These are phyloP conservation scores for Pichia sp. DNA, from an alignment of 1,139 yeast genomes.

Conservation along the genomic window DNA sequence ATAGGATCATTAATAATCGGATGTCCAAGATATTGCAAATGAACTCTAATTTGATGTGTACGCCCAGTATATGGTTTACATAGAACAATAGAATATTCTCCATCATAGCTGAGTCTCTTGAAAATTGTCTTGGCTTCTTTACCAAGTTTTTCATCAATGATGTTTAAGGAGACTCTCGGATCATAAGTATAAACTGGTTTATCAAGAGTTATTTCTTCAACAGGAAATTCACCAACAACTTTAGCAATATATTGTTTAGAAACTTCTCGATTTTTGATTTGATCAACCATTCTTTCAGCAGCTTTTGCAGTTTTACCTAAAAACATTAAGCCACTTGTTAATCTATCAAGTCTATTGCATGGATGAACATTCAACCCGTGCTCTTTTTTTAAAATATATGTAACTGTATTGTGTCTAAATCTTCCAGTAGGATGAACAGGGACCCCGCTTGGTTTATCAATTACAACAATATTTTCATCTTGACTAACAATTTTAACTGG, in stretches of 20 bases:
- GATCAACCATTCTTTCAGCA: slow-evolving; percentile 71
- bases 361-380: slow-evolving; percentile 66
- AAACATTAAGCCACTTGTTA: slow-evolving; percentile 94
- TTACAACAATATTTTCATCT: slow-evolving; percentile 72
- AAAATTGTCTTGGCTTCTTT: slow-evolving; percentile 57
- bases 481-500: slow-evolving; percentile 70
- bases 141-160: slow-evolving; percentile 58
- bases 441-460: slow-evolving; percentile 91
- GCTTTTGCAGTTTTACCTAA: slow-evolving; percentile 78
- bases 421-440: slow-evolving; percentile 98
- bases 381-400: slow-evolving; percentile 73
- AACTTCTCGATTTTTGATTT: slow-evolving; percentile 70
- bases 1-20: slow-evolving; percentile 96
- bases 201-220: slow-evolving; percentile 47
- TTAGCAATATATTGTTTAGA: slow-evolving; percentile 80
- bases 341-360: slow-evolving; percentile 82
- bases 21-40: slow-evolving; percentile 75
- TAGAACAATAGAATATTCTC: slow-evolving; percentile 61
- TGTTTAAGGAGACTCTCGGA: slow-evolving; percentile 73
- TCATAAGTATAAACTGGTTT: slow-evolving; percentile 67
- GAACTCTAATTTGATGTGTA: slow-evolving; percentile 93
- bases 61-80: slow-evolving; percentile 89
- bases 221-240: slow-evolving; percentile 80
- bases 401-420: slow-evolving; percentile 78
- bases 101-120: slow-evolving; percentile 54